Conservation (phyloP, 1,139 yeast genomes). For the Kurtzmaniella quercitrusa region DNA sequence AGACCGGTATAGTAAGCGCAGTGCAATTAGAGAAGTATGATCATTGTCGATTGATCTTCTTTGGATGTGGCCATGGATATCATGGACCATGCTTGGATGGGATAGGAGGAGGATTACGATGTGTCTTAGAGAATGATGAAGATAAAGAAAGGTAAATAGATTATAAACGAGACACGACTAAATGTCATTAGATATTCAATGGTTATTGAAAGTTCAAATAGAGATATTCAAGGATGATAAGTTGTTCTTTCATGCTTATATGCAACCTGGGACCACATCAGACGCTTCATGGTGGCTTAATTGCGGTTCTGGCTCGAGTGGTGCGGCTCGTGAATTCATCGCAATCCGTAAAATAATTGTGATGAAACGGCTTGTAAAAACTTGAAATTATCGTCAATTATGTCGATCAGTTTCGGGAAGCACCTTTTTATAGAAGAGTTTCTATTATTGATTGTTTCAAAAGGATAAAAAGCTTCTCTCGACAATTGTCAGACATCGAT, state of each 20-base stretch:
- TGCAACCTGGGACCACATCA: neutral
- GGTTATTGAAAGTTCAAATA: too few relatives aligned
- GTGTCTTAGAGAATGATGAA: slow-evolving; percentile 9
- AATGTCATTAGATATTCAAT: too few relatives aligned
- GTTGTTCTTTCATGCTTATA: too few relatives aligned
- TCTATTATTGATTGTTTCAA: neutral
- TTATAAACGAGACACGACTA: neutral
- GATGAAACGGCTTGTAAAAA: neutral
- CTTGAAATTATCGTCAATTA: too few relatives aligned
- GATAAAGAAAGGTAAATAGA: slow-evolving; percentile 10
- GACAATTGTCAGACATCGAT: too few relatives aligned
- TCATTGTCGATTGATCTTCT: slow-evolving; percentile 25
- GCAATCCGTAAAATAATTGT: neutral
- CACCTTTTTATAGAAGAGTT: too few relatives aligned
- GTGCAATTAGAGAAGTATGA: slow-evolving; percentile 7
- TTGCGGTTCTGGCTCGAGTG: neutral
- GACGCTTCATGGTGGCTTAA: neutral
- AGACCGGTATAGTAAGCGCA: slow-evolving; percentile 12
- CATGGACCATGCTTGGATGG: slow-evolving; percentile 56
- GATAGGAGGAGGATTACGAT: slow-evolving; percentile 4
- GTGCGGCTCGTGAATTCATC: neutral
- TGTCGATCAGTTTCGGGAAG: too few relatives aligned
- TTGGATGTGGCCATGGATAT: slow-evolving; percentile 58
- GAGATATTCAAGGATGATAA: too few relatives aligned
- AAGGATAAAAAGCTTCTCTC: neutral